phyloP scores from a whole-genome alignment of 768 basidiomycete species.

The Leccinum imitatum region DNA sequence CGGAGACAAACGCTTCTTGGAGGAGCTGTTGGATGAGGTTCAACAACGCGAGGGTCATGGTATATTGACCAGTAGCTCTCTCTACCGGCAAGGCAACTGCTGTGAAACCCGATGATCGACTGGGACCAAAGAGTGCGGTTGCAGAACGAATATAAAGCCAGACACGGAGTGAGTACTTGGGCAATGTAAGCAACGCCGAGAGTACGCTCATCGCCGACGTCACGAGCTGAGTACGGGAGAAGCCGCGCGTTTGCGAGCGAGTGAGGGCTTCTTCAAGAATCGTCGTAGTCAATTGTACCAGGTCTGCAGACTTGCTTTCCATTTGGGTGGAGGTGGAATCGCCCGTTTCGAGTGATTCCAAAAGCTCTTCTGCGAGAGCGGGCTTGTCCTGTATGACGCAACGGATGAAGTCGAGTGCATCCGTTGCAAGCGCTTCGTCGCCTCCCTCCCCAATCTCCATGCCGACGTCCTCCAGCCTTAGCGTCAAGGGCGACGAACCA shows the following conservation, averaged over 20 bases:
- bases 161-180: conserved; percentile 74
- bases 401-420: conserved; percentile 76
- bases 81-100: conserved; percentile 69
- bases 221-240: conserved; percentile 61
- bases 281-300: conserved; percentile 78
- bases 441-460: conserved; percentile 64
- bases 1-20: conserved; percentile 64
- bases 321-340: conserved; percentile 37
- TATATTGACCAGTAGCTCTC: conserved; percentile 70
- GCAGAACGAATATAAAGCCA: conserved; percentile 26
- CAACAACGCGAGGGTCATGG: conserved; percentile 79
- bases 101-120: conserved; percentile 51
- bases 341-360: conserved; percentile 58
- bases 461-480: conserved; percentile 69
- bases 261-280: conserved; percentile 79
- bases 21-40: conserved; percentile 75
- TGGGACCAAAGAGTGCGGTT: conserved; percentile 69
- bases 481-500: conserved; percentile 37
- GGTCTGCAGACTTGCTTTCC: conserved; percentile 59
- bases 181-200: conserved; percentile 70
- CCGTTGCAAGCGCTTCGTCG: conserved; percentile 65
- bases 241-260: conserved; percentile 43
- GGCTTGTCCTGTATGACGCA: conserved; percentile 74
- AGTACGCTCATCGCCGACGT: conserved; percentile 83
- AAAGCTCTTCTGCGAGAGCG: conserved; percentile 57